These are phyloP conservation scores for Jaltomata sinuosa DNA, from an alignment of 257 asterid species.

Conservation along the genomic window DNA sequence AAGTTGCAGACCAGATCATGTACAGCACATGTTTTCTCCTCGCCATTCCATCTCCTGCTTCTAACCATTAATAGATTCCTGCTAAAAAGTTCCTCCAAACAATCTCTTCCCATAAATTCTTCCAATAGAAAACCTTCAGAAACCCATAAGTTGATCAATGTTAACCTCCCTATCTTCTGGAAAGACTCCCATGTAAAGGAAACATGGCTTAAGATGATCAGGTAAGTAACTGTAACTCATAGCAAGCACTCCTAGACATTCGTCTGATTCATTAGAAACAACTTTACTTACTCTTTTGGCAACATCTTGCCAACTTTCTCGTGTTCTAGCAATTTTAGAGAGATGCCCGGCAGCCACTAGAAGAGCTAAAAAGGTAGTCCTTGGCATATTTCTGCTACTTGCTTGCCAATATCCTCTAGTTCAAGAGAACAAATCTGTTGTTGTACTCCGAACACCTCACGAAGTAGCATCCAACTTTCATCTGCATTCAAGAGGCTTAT, in stretches of 20 bases:
- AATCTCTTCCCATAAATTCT: not conserved
- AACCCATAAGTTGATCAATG: conserved; percentile 1
- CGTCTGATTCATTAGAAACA: not conserved
- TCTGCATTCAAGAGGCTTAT: no score
- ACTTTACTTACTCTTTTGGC: not conserved
- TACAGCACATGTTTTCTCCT: not conserved
- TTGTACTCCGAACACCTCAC: no score
- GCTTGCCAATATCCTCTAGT: not conserved
- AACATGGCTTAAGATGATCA: not conserved
- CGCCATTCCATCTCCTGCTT: not conserved
- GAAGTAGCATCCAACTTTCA: no score
- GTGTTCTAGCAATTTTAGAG: not conserved
- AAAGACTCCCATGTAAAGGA: no score
- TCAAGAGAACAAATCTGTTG: not conserved
- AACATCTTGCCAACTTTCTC: not conserved
- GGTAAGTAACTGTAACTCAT: conserved; percentile 2
- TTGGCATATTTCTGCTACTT: not conserved
- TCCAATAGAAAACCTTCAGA: not conserved
- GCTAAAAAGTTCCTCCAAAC: no score
- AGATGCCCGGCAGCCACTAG: not conserved
- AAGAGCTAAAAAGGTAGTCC: not conserved
- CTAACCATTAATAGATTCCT: no score
- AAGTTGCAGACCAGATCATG: not conserved
- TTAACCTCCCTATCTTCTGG: not conserved
- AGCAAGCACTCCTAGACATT: not conserved